These are phyloP conservation scores for Pulveroboletus sp. DNA, from an alignment of 768 basidiomycete genomes.

Conservation along the genomic window DNA sequence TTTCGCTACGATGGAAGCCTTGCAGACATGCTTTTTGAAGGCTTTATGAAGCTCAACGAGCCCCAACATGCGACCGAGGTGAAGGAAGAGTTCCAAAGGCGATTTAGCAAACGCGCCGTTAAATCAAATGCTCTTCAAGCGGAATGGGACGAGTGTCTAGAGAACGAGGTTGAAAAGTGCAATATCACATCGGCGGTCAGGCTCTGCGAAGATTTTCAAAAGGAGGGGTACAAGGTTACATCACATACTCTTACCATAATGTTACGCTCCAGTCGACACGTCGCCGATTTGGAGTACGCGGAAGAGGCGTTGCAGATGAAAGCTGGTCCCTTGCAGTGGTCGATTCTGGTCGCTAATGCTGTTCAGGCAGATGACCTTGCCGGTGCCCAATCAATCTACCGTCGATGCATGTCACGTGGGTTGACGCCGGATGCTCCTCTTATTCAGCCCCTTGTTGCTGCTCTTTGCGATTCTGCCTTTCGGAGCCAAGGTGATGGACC, in stretches of 20 bases:
- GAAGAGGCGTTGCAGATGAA: slow-evolving; percentile 40
- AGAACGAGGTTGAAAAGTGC: slow-evolving; percentile 29
- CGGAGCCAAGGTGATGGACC: slow-evolving; percentile 36
- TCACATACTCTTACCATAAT: slow-evolving; percentile 39
- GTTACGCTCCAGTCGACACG: slow-evolving; percentile 38
- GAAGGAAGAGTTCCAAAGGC: slow-evolving; percentile 35
- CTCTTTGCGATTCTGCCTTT: slow-evolving; percentile 42
- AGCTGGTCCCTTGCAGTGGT: slow-evolving; percentile 49
- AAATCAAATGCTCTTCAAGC: slow-evolving; percentile 24
- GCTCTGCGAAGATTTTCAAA: slow-evolving; percentile 32
- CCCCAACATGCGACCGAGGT: slow-evolving; percentile 37
- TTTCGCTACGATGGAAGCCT: slow-evolving; percentile 45
- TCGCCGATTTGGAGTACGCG: slow-evolving; percentile 42
- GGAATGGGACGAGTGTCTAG: slow-evolving; percentile 30
- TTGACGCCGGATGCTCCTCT: slow-evolving; percentile 49
- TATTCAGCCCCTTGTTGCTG: slow-evolving; percentile 52
- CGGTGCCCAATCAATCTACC: slow-evolving; percentile 50
- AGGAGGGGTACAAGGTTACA: slow-evolving; percentile 32
- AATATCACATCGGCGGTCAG: slow-evolving; percentile 36
- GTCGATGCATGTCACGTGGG: slow-evolving; percentile 40
- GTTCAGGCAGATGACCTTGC: slow-evolving; percentile 36
- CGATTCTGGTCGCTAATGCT: slow-evolving; percentile 52
- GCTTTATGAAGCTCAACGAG: slow-evolving; percentile 41
- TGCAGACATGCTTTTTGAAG: slow-evolving; percentile 38
- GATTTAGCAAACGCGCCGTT: slow-evolving; percentile 29